A percentile compares a stretch with the other conserved stretches of the same genome.
Conservation (phyloP, 2,329 filamentous ascomycete genomes). For the Penicillium polonicum region DNA sequence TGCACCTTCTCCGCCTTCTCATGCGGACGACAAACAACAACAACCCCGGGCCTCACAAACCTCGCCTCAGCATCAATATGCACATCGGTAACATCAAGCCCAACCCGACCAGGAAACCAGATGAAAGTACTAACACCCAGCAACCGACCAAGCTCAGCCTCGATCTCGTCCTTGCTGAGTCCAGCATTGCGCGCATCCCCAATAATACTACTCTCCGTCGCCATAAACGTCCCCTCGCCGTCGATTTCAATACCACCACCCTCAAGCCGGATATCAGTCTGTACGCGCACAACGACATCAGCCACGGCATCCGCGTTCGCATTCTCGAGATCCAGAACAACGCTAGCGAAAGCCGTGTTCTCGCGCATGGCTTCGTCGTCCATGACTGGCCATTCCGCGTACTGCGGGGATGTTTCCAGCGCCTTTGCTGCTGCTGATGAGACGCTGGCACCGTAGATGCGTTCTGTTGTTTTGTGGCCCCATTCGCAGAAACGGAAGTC, state of each 20-base stretch:
- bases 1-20: constrained; percentile 17
- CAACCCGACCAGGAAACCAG: constrained; percentile 34
- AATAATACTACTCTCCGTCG: constrained; percentile 34
- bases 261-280: constrained; percentile 28
- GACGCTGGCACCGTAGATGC: constrained; percentile 14
- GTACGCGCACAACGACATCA: constrained; percentile 15
- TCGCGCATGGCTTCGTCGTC: constrained; percentile 9
- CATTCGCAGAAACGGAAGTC: constrained; percentile 28
- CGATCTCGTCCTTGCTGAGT: constrained; percentile 22
- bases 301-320: neutral
- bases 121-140: constrained; percentile 34
- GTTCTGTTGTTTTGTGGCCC: constrained; percentile 21
- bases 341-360: constrained; percentile 20
- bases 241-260: constrained; percentile 38
- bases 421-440: constrained; percentile 11
- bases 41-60: constrained; percentile 29
- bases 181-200: constrained; percentile 33
- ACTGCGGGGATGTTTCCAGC: neutral
- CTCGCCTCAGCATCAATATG: constrained; percentile 34
- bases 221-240: constrained; percentile 37
- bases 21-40: constrained; percentile 29
- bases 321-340: constrained; percentile 20
- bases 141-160: constrained; percentile 26
- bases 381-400: constrained; percentile 20
- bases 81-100: constrained; percentile 35